Percentiles rank a stretch among this genome's conserved stretches.
These are phyloP conservation scores for Panaeolus papilionaceus DNA, from an alignment of 768 basidiomycete genomes.

Conservation along the genomic window DNA sequence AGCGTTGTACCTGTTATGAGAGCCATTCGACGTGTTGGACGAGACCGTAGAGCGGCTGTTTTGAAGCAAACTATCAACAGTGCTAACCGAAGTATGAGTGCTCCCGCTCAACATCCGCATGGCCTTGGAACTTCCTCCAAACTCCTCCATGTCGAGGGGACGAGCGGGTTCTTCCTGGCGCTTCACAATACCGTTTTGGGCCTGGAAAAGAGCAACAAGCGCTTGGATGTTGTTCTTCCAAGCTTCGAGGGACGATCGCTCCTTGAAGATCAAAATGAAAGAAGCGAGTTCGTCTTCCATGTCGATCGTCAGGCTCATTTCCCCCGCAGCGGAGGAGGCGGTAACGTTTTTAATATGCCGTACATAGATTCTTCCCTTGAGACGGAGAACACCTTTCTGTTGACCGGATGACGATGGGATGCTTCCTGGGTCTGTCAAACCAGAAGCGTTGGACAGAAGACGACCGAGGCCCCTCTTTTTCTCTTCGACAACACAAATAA, in stretches of 20 bases:
- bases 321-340: slow-evolving; percentile 76
- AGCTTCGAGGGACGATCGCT: slow-evolving; percentile 84
- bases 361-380: slow-evolving; percentile 96
- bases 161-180: slow-evolving; percentile 44
- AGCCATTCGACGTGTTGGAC: slow-evolving; percentile 76
- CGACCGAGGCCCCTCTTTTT: slow-evolving; percentile 84
- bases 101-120: slow-evolving; percentile 84
- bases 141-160: slow-evolving; percentile 71
- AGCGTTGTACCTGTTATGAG: slow-evolving; percentile 43
- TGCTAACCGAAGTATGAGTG: slow-evolving; percentile 68
- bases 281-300: slow-evolving; percentile 98
- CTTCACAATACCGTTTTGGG: slow-evolving; percentile 45
- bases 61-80: slow-evolving; percentile 72
- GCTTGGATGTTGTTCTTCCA: slow-evolving; percentile 87
- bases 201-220: slow-evolving; percentile 76
- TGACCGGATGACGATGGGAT: slow-evolving; percentile 43
- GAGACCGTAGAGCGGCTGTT: slow-evolving; percentile 73
- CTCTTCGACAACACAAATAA: slow-evolving; percentile 98
- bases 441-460: slow-evolving; percentile 69
- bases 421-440: slow-evolving; percentile 57
- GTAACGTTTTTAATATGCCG: slow-evolving; percentile 92
- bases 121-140: slow-evolving; percentile 77
- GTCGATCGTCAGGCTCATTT: slow-evolving; percentile 94
- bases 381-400: slow-evolving; percentile 76
- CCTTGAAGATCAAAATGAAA: slow-evolving; percentile 96